phyloP scores from a whole-genome alignment of 2,329 filamentous ascomycete species.

The Talaromyces funiculosus region DNA sequence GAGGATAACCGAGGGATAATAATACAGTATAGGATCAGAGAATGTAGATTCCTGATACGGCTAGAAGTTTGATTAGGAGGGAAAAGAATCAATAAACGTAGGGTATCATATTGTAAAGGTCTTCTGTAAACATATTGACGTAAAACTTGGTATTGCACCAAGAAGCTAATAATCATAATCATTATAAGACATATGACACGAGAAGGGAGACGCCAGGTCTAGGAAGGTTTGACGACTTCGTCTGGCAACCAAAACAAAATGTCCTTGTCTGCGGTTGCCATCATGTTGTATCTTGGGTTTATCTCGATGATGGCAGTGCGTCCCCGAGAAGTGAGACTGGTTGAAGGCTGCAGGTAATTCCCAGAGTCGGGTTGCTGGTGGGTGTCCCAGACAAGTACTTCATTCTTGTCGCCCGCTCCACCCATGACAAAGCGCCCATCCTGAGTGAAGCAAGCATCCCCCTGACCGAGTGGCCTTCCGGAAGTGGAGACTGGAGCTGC shows the following conservation, averaged over 20 bases:
- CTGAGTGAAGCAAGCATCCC: slow-evolving; percentile 82
- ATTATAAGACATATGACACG: not conserved
- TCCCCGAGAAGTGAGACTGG: slow-evolving; percentile 44
- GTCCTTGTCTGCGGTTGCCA: slow-evolving; percentile 84
- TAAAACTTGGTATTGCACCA: not conserved
- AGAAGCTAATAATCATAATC: not conserved
- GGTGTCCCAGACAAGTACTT: slow-evolving; percentile 83
- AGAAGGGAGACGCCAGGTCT: not conserved
- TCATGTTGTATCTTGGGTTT: slow-evolving; percentile 86
- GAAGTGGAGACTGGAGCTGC: slow-evolving; percentile 49
- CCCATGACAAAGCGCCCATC: slow-evolving; percentile 86
- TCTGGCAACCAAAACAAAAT: slow-evolving; percentile 73
- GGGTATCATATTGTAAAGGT: slow-evolving; percentile 6
- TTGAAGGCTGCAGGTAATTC: slow-evolving; percentile 44
- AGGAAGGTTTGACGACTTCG: slow-evolving; percentile 35
- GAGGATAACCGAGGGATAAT: too few species aligned
- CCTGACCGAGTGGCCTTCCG: slow-evolving; percentile 49
- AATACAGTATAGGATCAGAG: slow-evolving; percentile 53
- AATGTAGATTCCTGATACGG: slow-evolving; percentile 61
- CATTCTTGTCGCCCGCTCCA: slow-evolving; percentile 62
- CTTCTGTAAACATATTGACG: not conserved
- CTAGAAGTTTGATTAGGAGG: slow-evolving; percentile 62
- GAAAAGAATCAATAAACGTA: slow-evolving; percentile 46
- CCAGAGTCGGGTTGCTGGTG: slow-evolving; percentile 52
- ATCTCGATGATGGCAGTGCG: slow-evolving; percentile 71